A percentile compares a stretch with the other conserved stretches of the same genome.
phyloP scores from a whole-genome alignment of 108 stramenopile genomes.

The Parmales sp. region DNA sequence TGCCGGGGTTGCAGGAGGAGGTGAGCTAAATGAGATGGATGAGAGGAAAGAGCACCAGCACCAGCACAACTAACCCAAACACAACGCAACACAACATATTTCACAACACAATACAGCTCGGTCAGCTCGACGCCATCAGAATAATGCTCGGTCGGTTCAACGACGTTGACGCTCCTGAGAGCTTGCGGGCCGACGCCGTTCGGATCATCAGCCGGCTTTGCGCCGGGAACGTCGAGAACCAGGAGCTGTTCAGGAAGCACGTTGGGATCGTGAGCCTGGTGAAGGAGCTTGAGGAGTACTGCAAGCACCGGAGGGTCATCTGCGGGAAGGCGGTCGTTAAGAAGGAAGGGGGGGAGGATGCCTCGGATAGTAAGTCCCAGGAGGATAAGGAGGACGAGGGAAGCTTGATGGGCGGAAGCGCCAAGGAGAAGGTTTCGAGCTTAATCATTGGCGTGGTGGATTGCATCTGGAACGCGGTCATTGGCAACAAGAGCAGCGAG shows the following conservation, averaged over 20 bases:
- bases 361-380: background rate
- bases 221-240: conserved; percentile 9
- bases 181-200: conserved; percentile 8
- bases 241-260: background rate
- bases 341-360: background rate
- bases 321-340: no score
- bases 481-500: conserved; percentile 34
- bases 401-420: background rate
- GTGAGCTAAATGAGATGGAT: conserved; percentile 11
- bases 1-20: conserved; percentile 30
- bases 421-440: conserved; percentile 16
- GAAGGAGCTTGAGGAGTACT: conserved; percentile 11
- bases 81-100: no score
- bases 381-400: background rate
- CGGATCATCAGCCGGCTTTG: conserved; percentile 10
- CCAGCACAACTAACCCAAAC: no score
- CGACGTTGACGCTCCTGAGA: conserved; percentile 8
- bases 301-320: background rate
- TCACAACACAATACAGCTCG: no score
- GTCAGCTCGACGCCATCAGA: conserved; percentile 17
- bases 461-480: conserved; percentile 34
- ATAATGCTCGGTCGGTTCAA: conserved; percentile 30
- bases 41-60: no score
- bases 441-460: conserved; percentile 27
- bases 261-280: background rate